Evolutionary conservation across 164 flowering plant genomes (phyloP).

Genomic region (Sextonia rubra): DNA sequence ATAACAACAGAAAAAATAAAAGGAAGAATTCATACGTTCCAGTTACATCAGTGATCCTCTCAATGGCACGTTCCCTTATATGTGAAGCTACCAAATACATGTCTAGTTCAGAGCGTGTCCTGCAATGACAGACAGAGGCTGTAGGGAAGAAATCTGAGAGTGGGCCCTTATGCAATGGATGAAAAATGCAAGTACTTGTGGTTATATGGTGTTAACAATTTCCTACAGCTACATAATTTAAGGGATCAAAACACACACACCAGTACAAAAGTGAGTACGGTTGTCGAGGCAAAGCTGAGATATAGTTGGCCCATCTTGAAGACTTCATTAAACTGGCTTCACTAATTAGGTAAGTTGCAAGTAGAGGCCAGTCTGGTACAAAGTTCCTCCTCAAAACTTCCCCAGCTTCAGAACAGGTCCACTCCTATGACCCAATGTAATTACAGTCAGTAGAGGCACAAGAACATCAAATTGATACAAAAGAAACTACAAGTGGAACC

Average conservation of each 20-base stretch:
- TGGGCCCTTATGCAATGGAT: constrained; percentile 26
- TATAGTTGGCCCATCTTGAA: constrained; percentile 87
- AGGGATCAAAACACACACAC: constrained; percentile 28
- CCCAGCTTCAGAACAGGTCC: constrained; percentile 83
- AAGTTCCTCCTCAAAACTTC: constrained; percentile 52
- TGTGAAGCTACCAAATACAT: constrained; percentile 85
- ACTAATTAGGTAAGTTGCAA: constrained; percentile 88
- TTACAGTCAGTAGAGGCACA: neutral
- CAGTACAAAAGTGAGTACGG: constrained; percentile 94
- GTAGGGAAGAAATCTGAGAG: constrained; percentile 54
- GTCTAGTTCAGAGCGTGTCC: constrained; percentile 89
- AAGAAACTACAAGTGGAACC: neutral
- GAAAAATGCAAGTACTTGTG: neutral
- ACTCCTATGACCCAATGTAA: constrained; percentile 44
- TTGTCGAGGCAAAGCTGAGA: constrained; percentile 87
- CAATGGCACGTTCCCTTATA: constrained; percentile 83
- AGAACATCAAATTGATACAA: neutral
- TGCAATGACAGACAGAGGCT: constrained; percentile 63
- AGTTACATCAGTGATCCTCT: constrained; percentile 76
- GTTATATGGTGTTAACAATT: neutral
- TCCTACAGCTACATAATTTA: neutral
- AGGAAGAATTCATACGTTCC: constrained; percentile 68
- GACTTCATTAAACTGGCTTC: constrained; percentile 72
- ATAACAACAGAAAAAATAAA: neutral
- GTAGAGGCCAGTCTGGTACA: constrained; percentile 96